These are phyloP conservation scores for Tulasnella sp. DNA, from an alignment of 768 basidiomycete species.

Conservation along the genomic window DNA sequence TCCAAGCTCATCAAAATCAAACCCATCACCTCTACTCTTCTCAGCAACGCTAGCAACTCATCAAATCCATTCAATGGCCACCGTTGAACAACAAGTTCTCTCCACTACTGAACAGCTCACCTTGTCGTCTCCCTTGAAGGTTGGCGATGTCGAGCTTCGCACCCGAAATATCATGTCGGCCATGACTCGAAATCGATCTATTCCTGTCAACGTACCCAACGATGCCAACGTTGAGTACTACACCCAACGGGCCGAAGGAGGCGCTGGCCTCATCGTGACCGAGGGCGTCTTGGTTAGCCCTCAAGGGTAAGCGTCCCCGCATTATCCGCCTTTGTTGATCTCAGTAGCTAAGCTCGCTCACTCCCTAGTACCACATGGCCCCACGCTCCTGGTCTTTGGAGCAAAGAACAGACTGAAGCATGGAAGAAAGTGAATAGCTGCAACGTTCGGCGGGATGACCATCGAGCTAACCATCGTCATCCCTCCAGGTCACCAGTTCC, in stretches of 20 bases:
- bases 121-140: constrained; percentile 42
- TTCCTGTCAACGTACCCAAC: constrained; percentile 47
- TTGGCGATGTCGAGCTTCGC: constrained; percentile 46
- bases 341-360: neutral
- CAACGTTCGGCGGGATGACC: neutral
- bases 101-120: neutral
- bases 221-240: constrained; percentile 51
- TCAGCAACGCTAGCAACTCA: neutral
- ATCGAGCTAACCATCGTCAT: neutral
- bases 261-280: constrained; percentile 49
- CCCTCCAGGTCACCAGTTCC: neutral
- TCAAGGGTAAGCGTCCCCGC: constrained; percentile 47
- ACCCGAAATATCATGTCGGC: constrained; percentile 51
- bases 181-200: constrained; percentile 50
- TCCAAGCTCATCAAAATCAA: neutral
- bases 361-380: constrained; percentile 51
- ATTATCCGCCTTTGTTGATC: neutral
- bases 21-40: neutral
- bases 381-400: constrained; percentile 56
- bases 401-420: constrained; percentile 48
- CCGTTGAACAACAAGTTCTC: neutral
- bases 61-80: neutral
- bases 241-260: constrained; percentile 46
- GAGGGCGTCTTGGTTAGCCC: constrained; percentile 50
- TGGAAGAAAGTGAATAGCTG: constrained; percentile 46